These are phyloP conservation scores for Leccinum disarticulatum DNA, from an alignment of 768 basidiomycete species.

Conservation along the genomic window DNA sequence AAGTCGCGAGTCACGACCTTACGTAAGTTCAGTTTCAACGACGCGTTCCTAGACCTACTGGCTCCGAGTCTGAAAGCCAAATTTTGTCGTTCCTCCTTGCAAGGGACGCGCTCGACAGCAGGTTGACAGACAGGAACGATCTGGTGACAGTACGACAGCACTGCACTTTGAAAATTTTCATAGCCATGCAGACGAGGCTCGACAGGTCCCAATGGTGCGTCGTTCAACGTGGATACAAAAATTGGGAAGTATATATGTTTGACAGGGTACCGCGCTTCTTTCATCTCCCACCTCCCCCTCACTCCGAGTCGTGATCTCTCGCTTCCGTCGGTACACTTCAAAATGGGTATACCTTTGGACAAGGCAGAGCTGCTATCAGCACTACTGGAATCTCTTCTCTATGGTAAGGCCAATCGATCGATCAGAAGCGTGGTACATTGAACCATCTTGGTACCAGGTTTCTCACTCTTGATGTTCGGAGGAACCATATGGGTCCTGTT, in stretches of 20 bases:
- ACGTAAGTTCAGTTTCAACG: no score
- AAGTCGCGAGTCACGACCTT: no score
- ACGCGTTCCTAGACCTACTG: no score
- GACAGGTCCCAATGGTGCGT: neutral
- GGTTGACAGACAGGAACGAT: no score
- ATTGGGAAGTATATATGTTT: neutral
- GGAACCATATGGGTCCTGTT: neutral
- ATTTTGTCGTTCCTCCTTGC: no score
- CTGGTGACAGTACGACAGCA: no score
- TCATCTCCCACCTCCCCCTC: neutral
- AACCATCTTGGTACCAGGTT: neutral
- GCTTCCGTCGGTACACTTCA: no score
- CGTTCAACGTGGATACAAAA: neutral
- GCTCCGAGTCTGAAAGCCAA: no score
- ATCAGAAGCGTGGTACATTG: no score
- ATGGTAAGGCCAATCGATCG: neutral
- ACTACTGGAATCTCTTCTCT: neutral
- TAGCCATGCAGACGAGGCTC: neutral
- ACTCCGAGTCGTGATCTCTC: neutral
- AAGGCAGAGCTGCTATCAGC: neutral
- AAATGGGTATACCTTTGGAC: neutral
- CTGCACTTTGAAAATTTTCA: no score
- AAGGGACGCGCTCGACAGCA: no score
- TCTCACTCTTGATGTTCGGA: constrained; percentile 1
- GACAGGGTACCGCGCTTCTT: neutral